Evolutionary conservation across 257 asterid genomes (phyloP), one percentile per base, ranked within the genome.

Genomic region (Mentha longifolia): DNA sequence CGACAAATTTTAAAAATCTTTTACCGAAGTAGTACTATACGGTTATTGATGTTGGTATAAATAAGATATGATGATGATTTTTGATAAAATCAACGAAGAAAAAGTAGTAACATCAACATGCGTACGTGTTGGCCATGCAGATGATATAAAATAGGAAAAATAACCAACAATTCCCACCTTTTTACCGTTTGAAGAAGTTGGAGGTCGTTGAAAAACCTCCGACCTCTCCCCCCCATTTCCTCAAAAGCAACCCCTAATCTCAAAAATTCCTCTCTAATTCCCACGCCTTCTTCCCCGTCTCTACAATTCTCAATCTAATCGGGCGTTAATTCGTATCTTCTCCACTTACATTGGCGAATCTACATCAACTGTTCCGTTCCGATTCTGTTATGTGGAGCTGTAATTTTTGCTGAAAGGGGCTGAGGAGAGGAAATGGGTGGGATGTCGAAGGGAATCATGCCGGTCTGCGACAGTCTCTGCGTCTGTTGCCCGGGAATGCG

Each of bases 401-500:
- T 65, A 33, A 61, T 46, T 76, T 17, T 9, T 1, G 57, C 30
- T 43, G 45, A 41, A 63, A 65, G 78, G 74, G 74, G 65, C 75
- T 42, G 75, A 43, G 66, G 7, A 50, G 71, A 67, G 65, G 56
- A 81, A 74, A 88, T 88, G 92, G 91, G 87, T 2, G 83, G 74
- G 67, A 80, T 86, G 81, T 81, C 87, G 51, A 81, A 83, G 80
- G 74, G 83, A 57, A 78, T 86, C 59, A 84, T 89, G 88, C 92
- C 96, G 33, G 77, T 83, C 2, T 84, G 86, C 61, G 92, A 87
- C 65, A 83, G 74, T 59, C 82, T 89, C 15, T 89, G 95, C 79
- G 57, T 88, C 43, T 89, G 92, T 80, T 87, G 95, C 77, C 96
- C 95, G 33, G 85, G 80, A 17, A 84, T 87, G 96, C 81, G 88